Evolutionary conservation across 2,329 filamentous ascomycete genomes (phyloP).

Genomic region (Didymellaceae sp.): DNA sequence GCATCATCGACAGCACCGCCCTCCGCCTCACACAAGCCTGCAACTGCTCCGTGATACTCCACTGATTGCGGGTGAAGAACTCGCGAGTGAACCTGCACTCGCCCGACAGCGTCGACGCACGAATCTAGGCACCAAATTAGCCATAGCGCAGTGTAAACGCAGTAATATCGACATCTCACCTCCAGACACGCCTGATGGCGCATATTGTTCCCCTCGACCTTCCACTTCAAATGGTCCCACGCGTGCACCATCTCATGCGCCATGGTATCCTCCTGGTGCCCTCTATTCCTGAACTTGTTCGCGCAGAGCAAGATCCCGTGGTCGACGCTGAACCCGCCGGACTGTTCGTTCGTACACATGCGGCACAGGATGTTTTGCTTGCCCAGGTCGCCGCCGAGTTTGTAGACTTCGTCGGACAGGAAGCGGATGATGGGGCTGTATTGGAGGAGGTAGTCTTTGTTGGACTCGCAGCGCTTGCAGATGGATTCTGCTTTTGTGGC

Average conservation of each 20-base stretch:
- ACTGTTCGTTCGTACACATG: constrained; percentile 74
- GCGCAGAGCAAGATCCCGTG: constrained; percentile 92
- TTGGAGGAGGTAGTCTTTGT: constrained; percentile 82
- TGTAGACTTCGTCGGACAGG: constrained; percentile 78
- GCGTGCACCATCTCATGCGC: constrained; percentile 98
- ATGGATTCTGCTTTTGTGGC: constrained; percentile 76
- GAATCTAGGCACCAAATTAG: constrained; percentile 62
- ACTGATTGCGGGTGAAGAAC: constrained; percentile 83
- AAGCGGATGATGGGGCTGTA: constrained; percentile 88
- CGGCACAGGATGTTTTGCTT: constrained; percentile 79
- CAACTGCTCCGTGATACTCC: constrained; percentile 88
- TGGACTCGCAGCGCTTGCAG: constrained; percentile 79
- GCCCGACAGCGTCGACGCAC: constrained; percentile 88
- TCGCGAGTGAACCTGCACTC: constrained; percentile 92
- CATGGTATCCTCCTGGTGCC: constrained; percentile 90
- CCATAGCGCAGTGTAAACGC: constrained; percentile 1
- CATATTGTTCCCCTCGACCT: constrained; percentile 82
- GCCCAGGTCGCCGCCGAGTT: constrained; percentile 79
- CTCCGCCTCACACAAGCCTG: constrained; percentile 87
- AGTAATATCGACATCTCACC: too few relatives aligned
- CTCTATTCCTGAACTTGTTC: constrained; percentile 81
- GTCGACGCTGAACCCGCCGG: constrained; percentile 83
- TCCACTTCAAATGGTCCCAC: constrained; percentile 90
- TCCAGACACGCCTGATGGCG: constrained; percentile 94
- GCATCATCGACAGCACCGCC: constrained; percentile 80